A percentile compares a stretch with the other conserved stretches of the same genome.
Conservation (phyloP, 148 eudicot species). For the Cornus kousa region DNA sequence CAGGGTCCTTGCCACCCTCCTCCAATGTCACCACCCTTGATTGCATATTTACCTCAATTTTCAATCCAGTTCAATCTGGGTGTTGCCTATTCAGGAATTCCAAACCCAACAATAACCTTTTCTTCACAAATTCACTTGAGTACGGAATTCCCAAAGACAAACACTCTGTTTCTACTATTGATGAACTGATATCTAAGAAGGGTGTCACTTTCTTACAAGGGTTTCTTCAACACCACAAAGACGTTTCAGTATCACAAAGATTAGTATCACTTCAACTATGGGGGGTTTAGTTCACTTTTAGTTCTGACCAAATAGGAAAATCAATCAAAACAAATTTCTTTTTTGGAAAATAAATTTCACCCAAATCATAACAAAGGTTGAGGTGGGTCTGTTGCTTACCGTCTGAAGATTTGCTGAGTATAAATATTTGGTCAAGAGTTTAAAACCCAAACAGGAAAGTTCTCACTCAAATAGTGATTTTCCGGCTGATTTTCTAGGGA, state of each 20-base stretch:
- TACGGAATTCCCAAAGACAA: too few species aligned
- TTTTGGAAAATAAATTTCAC: not conserved
- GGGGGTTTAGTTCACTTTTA: too few species aligned
- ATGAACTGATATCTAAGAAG: not conserved
- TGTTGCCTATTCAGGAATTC: not conserved
- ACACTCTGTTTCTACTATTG: not conserved
- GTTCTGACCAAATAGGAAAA: not conserved
- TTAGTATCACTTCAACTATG: not conserved
- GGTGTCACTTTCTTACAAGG: not conserved
- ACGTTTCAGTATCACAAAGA: too few species aligned
- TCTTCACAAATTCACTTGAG: too few species aligned
- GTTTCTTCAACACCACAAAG: too few species aligned
- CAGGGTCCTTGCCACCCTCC: conserved; percentile 22
- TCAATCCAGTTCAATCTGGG: not conserved
- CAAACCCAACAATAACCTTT: not conserved
- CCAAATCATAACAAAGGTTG: too few species aligned
- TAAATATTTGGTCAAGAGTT: too few species aligned
- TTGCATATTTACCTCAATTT: not conserved
- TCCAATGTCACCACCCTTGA: conserved; percentile 27
- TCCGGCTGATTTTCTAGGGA: too few species aligned
- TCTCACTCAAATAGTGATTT: too few species aligned
- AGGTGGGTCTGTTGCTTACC: not conserved
- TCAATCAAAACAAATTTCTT: not conserved
- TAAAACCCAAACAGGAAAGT: not conserved
- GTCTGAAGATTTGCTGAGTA: too few species aligned